Conservation (phyloP, 192 early-diverging fungal species). For the Physocladia obscura region DNA sequence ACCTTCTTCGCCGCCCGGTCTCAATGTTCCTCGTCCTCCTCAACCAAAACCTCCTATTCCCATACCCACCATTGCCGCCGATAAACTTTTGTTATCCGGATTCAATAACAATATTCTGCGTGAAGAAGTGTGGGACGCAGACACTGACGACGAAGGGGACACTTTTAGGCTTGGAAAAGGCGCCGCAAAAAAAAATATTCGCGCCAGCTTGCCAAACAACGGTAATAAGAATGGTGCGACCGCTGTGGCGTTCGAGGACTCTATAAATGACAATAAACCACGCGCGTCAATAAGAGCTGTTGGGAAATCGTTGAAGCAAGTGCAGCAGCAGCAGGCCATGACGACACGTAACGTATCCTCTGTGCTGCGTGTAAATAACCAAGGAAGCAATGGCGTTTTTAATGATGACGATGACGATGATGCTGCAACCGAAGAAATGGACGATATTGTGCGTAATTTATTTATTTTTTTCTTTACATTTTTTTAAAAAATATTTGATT, state of each 20-base stretch:
- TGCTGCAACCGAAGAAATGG: conserved; percentile 26
- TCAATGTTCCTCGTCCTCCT: too few species aligned
- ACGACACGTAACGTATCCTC: conserved; percentile 8
- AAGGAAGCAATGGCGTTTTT: not conserved
- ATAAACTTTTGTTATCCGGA: too few species aligned
- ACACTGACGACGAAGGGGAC: conserved; percentile 12
- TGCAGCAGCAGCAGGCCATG: not conserved
- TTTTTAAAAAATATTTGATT: not conserved
- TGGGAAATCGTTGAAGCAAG: conserved; percentile 16
- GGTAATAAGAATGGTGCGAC: not conserved
- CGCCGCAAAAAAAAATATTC: conserved; percentile 10
- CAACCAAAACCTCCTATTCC: too few species aligned
- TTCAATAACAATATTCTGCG: too few species aligned
- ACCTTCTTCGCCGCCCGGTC: too few species aligned
- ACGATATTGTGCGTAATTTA: not conserved
- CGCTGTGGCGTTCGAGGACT: not conserved
- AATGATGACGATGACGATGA: conserved; percentile 4
- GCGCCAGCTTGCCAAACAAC: not conserved
- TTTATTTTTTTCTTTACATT: not conserved
- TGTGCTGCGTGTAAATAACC: not conserved
- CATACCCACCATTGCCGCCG: too few species aligned
- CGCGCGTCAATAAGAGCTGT: not conserved
- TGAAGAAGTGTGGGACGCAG: conserved; percentile 12
- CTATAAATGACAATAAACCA: not conserved
- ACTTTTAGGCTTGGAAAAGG: conserved; percentile 16